These are phyloP conservation scores for Wickerhamiella spandovensis DNA, from an alignment of 805 yeast genomes.

Conservation along the genomic window DNA sequence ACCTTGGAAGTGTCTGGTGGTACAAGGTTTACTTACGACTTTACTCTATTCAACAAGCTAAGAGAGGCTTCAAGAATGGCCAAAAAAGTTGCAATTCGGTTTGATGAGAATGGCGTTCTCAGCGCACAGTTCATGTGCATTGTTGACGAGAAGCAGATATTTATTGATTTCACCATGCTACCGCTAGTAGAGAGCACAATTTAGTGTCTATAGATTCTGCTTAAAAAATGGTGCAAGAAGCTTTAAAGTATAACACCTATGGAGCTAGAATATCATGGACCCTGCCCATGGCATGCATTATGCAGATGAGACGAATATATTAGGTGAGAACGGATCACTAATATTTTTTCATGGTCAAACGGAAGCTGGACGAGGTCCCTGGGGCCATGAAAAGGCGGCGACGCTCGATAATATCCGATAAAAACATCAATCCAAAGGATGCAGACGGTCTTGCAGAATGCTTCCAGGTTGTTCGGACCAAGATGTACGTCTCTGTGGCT, in stretches of 20 bases:
- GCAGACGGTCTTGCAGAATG: constrained; percentile 38
- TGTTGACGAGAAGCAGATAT: constrained; percentile 18
- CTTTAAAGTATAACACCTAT: no score
- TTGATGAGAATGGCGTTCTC: constrained; percentile 38
- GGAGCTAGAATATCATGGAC: no score
- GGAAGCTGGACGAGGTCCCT: constrained; percentile 9
- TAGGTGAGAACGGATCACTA: neutral
- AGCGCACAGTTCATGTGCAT: constrained; percentile 34
- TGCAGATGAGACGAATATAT: no score
- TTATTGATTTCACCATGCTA: constrained; percentile 21
- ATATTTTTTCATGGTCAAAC: constrained; percentile 10
- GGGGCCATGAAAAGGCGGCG: constrained; percentile 11
- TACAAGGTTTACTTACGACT: constrained; percentile 31
- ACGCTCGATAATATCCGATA: constrained; percentile 8
- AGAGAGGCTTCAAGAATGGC: constrained; percentile 38
- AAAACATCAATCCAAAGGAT: constrained; percentile 17
- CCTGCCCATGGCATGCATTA: no score
- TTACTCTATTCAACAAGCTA: constrained; percentile 34
- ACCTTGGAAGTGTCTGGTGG: constrained; percentile 33
- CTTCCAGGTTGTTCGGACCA: constrained; percentile 46
- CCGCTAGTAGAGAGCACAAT: constrained; percentile 1
- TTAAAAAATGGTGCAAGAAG: no score
- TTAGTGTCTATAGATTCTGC: neutral
- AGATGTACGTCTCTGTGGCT: constrained; percentile 74
- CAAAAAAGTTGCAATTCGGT: constrained; percentile 39